Conservation (phyloP, 2,329 filamentous ascomycete genomes). For the Trichophyton benhamiae region DNA sequence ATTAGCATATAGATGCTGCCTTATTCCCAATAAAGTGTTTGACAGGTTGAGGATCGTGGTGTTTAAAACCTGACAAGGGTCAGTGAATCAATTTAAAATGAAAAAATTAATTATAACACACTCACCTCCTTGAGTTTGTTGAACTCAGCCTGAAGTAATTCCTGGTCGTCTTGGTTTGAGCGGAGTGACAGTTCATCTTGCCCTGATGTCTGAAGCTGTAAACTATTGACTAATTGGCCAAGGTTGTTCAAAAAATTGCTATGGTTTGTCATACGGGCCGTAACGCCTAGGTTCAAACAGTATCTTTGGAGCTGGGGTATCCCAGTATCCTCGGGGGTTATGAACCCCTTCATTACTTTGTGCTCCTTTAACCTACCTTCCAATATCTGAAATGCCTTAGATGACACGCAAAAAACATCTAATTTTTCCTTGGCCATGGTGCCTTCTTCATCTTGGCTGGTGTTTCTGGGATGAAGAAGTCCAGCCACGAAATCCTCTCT, state of each 20-base stretch:
- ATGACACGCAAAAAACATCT: conserved; percentile 54
- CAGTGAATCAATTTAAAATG: background rate
- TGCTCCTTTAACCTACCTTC: conserved; percentile 44
- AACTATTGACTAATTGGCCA: conserved; percentile 40
- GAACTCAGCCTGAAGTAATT: conserved; percentile 26
- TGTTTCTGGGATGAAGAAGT: conserved; percentile 47
- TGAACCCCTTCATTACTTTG: conserved; percentile 41
- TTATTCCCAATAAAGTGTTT: background rate
- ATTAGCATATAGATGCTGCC: background rate
- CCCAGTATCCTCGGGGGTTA: conserved; percentile 42
- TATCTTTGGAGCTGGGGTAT: conserved; percentile 48
- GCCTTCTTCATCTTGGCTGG: conserved; percentile 26
- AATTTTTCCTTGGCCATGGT: conserved; percentile 26
- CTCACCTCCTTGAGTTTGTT: background rate
- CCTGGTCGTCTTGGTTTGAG: conserved; percentile 27
- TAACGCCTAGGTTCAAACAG: conserved; percentile 46
- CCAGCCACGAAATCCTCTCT: conserved; percentile 48
- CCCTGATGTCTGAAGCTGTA: conserved; percentile 28
- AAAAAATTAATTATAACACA: background rate
- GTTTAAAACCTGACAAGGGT: background rate
- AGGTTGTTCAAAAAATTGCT: conserved; percentile 42
- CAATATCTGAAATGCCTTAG: conserved; percentile 51
- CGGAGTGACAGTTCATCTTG: conserved; percentile 28
- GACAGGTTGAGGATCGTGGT: background rate
- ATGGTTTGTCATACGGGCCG: conserved; percentile 34